Base-by-base conservation (phyloP, 192 early-diverging fungal species). In the Phlyctochytrium planicorne region DNA sequence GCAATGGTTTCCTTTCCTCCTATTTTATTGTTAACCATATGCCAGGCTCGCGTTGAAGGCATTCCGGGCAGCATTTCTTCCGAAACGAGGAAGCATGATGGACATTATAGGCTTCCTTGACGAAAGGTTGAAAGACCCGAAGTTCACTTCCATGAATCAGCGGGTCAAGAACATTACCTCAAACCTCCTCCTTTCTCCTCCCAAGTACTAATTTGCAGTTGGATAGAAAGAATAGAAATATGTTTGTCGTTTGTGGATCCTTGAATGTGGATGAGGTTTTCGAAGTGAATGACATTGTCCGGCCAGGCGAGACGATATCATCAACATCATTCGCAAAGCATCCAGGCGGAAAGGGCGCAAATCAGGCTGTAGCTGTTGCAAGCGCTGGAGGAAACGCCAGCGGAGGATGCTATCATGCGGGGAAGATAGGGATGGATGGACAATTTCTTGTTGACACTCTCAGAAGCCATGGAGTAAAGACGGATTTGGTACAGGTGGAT, bases 311-410 rank as follows among this genome's bases (percentile, higher is more conserved):
- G 52, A 84, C 82, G 3, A 69, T 73, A 23, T 68, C 80, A 1
- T 88, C 85, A 0, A 75, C 63, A 24, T 59, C 67, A 0, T 84
- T 84, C 63, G 71, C 71, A 17, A 77, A 86, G 16, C 81, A 81
- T 30, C 81, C 88, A 3, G 91, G 90, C 56, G 91, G 91, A 30
- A 92, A 92, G 75, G 90, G 96, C 3, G 91, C 94, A 6, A 98
- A 98, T 61, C 93, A 95, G 65, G 87, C 91, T 17, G 91, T 91
- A 3, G 94, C 96, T 14, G 74, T 93, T 10, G 91, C 90, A 10
- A 35, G 83, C 84, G 75, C 89, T 82, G 69, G 40, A 47, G 20
- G 20, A 20, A 47, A 47, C 10, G 40, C 20, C 40, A 47, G n/a
- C n/a, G n/a, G n/a, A n/a, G n/a, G n/a, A n/a, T 74, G 2, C 2